Percentiles rank a stretch among this genome's conserved stretches.
Conservation (phyloP, 495 filamentous ascomycete species). For the Daldinia vernicosa region DNA sequence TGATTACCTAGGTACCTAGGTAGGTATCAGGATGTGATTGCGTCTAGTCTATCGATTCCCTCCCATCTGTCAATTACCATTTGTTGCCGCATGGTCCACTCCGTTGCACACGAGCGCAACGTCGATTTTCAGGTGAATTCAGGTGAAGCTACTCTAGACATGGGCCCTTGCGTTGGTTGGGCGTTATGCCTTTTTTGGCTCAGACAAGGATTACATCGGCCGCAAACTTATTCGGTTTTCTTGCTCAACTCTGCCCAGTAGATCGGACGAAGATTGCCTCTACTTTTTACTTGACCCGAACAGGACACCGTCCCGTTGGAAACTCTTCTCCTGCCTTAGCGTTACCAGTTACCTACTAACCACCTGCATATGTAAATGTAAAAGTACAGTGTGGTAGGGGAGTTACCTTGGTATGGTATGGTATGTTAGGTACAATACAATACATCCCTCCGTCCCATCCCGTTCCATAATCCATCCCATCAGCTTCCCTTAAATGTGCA, state of each 20-base stretch:
- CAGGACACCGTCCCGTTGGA: constrained; percentile 40
- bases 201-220: neutral
- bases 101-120: constrained; percentile 35
- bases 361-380: constrained; percentile 37
- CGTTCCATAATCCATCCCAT: neutral
- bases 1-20: no score
- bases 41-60: constrained; percentile 23
- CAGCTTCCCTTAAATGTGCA: constrained; percentile 3
- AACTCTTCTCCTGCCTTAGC: constrained; percentile 43
- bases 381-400: neutral
- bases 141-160: constrained; percentile 42
- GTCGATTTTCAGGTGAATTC: constrained; percentile 44
- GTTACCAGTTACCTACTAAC: no score
- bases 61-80: constrained; percentile 22
- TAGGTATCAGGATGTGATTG: constrained; percentile 23
- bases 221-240: constrained; percentile 1
- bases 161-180: constrained; percentile 20
- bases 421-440: constrained; percentile 1
- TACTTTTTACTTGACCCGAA: constrained; percentile 25
- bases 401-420: neutral
- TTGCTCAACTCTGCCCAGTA: constrained; percentile 3
- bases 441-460: neutral
- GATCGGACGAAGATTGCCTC: constrained; percentile 37
- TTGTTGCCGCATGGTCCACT: constrained; percentile 38
- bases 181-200: constrained; percentile 4